Evolutionary conservation across 2,329 filamentous ascomycete species (phyloP), one percentile per base, ranked within the genome.

Genomic region (Cadophora sp.): DNA sequence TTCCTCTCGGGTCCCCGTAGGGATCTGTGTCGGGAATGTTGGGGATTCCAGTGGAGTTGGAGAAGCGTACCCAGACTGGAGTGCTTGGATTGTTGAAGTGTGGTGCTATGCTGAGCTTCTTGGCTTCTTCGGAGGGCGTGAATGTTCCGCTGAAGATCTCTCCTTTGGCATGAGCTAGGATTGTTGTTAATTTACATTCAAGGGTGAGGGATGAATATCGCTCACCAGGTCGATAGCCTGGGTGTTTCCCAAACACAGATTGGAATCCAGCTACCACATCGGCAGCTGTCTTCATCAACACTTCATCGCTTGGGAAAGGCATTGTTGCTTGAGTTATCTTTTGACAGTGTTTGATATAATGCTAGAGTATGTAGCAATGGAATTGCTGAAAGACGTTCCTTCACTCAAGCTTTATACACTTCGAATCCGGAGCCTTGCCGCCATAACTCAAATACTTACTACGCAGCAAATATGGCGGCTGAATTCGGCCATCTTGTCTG

Each of bases 121-220:
- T 73, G 16, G 85, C 85, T 48, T 76, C 73, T 0, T 78, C 3
- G 1, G 81, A 81, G 3, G 86, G 85, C 1, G 78, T 83, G 76
- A 88, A 89, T 26, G 79, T 83, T 37, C 86, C 86, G 7, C 77
- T 83, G 12, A 86, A 76, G 46, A 88, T 79, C 34, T 81, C 76
- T 14, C 86, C 86, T 77, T 84, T 83, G 22, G 86, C 85, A 69
- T 89, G 86, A 11, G 84, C 85, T 86, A 67, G 51, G 26, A 8
- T 27, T 56, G 46, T 55, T 48, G 22, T 65, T 55, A 59, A 68
- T 65, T 12, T 19, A 16, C 12, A 16, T 3, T 16, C 19, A 4
- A 16, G 12, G 40, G 19, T 1, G 7, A 16, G 31, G 14, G 22
- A 16, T 66, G 11, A 19, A 27, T 22, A 14, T 11, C 3, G 48